These are phyloP conservation scores for Ceraceosorus bombacis DNA, from an alignment of 1,284 basidiomycete genomes.

Conservation along the genomic window DNA sequence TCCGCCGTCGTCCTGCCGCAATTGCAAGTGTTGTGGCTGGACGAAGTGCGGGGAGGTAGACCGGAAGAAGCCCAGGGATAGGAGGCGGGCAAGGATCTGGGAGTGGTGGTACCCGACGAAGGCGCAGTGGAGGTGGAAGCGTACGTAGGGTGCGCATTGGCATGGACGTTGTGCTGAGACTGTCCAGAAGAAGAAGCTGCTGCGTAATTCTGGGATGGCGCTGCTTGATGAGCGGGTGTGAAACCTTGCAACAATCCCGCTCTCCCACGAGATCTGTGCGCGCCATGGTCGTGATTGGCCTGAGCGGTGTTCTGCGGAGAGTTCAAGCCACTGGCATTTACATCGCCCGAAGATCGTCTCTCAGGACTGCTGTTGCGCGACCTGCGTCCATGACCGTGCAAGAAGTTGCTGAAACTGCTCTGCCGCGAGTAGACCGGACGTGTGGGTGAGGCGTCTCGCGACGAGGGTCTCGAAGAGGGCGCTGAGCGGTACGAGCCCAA, in stretches of 20 bases:
- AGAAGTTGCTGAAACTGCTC: neutral
- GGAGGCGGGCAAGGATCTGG: slow-evolving; percentile 33
- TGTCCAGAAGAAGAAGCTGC: neutral
- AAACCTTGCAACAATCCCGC: neutral
- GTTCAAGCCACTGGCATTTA: too few species aligned
- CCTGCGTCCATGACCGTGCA: neutral
- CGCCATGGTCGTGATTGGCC: too few species aligned
- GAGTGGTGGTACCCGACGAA: slow-evolving; percentile 14
- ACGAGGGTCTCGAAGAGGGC: neutral
- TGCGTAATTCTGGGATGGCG: neutral
- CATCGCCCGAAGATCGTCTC: neutral
- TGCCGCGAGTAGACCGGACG: neutral
- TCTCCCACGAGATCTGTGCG: too few species aligned
- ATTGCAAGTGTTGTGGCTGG: slow-evolving; percentile 40
- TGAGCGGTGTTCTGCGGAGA: too few species aligned
- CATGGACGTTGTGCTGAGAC: neutral
- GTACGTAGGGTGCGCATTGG: neutral
- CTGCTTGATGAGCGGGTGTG: neutral
- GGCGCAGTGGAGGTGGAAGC: slow-evolving; percentile 4
- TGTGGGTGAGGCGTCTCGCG: slow-evolving; percentile 2
- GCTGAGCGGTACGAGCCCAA: neutral
- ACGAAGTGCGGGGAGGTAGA: slow-evolving; percentile 36
- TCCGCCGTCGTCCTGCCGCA: slow-evolving; percentile 40
- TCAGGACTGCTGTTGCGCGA: neutral
- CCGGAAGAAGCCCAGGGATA: slow-evolving; percentile 41